Conservation (phyloP, 345 rosid genomes). For the Citrus cavaleriei region DNA sequence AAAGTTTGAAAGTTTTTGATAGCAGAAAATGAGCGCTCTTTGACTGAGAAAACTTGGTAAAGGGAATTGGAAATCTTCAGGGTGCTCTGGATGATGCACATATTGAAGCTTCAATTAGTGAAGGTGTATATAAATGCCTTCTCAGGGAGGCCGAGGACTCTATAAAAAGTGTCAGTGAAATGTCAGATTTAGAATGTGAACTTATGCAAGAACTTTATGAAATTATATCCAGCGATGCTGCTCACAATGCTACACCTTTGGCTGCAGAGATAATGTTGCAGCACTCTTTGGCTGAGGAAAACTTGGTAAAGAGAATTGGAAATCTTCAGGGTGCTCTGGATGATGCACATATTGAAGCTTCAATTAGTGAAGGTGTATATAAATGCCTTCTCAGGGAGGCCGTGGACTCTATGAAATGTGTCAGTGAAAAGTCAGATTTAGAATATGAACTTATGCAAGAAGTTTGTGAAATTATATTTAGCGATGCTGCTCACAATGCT, state of each 20-base stretch:
- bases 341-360: conserved; percentile 52
- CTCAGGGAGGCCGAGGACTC: conserved; percentile 37
- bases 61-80: neutral
- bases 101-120: conserved; percentile 45
- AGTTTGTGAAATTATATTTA: conserved; percentile 31
- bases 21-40: too few species aligned
- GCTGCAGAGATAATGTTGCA: too few species aligned
- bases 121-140: conserved; percentile 48
- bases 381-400: conserved; percentile 44
- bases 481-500: conserved; percentile 36
- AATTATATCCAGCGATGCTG: conserved; percentile 35
- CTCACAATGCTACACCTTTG: conserved; percentile 17
- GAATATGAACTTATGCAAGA: conserved; percentile 30
- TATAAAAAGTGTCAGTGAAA: conserved; percentile 27
- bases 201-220: conserved; percentile 35
- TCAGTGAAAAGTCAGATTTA: conserved; percentile 30
- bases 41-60: too few species aligned
- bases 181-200: conserved; percentile 29
- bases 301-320: conserved; percentile 28
- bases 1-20: too few species aligned
- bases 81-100: conserved; percentile 44
- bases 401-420: conserved; percentile 11
- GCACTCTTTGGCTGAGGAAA: conserved; percentile 34
- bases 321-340: conserved; percentile 40
- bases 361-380: conserved; percentile 45